Conservation (phyloP, 2,329 filamentous ascomycete genomes). For the Sclerotinia nivalis region DNA sequence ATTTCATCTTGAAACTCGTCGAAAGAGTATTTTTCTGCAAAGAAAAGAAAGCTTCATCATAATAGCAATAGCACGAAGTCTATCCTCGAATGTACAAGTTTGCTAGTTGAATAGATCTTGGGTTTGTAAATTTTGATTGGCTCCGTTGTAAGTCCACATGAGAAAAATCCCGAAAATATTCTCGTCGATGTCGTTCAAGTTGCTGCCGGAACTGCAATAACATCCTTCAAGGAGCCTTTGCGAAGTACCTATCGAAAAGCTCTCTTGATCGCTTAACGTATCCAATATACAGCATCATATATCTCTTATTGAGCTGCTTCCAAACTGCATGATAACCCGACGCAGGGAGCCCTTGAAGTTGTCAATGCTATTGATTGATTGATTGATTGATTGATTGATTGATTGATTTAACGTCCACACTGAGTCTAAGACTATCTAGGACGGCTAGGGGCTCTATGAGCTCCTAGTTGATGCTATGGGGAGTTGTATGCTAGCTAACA, state of each 20-base stretch:
- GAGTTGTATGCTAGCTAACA: too few relatives aligned
- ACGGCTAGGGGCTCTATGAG: too few relatives aligned
- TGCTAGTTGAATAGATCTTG: not conserved
- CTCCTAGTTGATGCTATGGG: too few relatives aligned
- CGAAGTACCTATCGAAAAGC: not conserved
- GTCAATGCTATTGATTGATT: too few relatives aligned
- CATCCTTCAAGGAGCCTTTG: not conserved
- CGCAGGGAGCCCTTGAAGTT: too few relatives aligned
- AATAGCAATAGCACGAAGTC: not conserved
- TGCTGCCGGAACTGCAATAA: not conserved
- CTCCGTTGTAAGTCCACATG: not conserved
- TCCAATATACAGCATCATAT: too few relatives aligned
- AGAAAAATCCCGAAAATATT: not conserved
- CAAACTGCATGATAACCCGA: too few relatives aligned
- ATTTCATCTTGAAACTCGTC: not conserved
- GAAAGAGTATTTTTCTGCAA: not conserved
- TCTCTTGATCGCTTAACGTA: not conserved
- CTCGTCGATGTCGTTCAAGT: not conserved
- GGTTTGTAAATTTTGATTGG: not conserved
- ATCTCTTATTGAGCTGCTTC: too few relatives aligned
- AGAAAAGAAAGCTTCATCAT: not conserved
- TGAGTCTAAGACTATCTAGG: too few relatives aligned
- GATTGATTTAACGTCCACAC: too few relatives aligned
- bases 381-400: too few relatives aligned
- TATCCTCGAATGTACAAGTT: not conserved